phyloP scores from a whole-genome alignment of 768 basidiomycete genomes.

The Suillus variegatus region DNA sequence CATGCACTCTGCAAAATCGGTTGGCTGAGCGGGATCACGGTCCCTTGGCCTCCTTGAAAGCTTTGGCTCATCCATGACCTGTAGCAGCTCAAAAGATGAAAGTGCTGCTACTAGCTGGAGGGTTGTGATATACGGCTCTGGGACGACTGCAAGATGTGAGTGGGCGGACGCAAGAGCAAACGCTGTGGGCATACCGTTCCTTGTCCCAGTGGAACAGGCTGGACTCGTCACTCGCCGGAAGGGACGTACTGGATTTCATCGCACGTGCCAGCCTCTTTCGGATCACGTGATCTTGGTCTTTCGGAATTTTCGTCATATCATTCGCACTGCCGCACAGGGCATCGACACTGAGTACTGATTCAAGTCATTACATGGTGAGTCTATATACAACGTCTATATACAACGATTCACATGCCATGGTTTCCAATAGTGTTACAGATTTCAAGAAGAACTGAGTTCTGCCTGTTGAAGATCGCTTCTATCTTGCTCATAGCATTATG shows the following conservation, averaged over 20 bases:
- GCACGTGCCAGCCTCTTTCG: no score
- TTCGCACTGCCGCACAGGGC: no score
- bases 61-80: slow-evolving; percentile 35
- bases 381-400: no score
- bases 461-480: neutral
- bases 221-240: no score
- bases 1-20: slow-evolving; percentile 60
- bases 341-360: neutral
- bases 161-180: slow-evolving; percentile 7
- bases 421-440: neutral
- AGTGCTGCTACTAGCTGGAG: slow-evolving; percentile 1
- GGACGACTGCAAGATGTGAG: slow-evolving; percentile 1
- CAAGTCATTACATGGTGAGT: neutral
- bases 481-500: neutral
- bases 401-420: neutral
- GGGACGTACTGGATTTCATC: no score
- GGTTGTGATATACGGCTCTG: neutral
- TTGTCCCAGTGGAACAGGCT: neutral
- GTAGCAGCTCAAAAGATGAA: slow-evolving; percentile 1
- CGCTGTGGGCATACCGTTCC: slow-evolving; percentile 2
- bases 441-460: neutral
- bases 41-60: slow-evolving; percentile 43
- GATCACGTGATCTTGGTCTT: no score
- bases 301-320: no score
- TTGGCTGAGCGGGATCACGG: slow-evolving; percentile 41